Evolutionary conservation across 2,329 filamentous ascomycete species (phyloP).

Genomic region (Fusarium tricinctum): DNA sequence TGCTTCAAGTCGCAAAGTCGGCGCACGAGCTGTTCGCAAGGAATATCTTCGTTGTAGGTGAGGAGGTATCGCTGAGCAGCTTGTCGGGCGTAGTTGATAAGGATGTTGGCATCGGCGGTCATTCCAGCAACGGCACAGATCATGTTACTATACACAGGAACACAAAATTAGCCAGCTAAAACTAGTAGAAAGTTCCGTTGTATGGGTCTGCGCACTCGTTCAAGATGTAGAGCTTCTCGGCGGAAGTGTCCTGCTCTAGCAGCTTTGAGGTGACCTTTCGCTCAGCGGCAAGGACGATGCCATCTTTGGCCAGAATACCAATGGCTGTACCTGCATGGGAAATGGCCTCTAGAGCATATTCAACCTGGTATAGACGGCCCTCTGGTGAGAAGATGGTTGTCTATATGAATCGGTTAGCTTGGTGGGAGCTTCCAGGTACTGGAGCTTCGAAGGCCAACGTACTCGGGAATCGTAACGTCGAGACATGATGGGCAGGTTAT

Average conservation of each 20-base stretch:
- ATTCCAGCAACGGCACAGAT: constrained; percentile 99
- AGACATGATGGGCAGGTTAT: constrained; percentile 75
- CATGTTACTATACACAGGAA: constrained; percentile 82
- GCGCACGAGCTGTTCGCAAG: constrained; percentile 97
- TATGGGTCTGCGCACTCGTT: constrained; percentile 80
- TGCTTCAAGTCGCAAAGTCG: constrained; percentile 98
- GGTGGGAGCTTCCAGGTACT: constrained; percentile 38
- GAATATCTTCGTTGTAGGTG: constrained; percentile 99
- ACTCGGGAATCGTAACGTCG: constrained; percentile 98
- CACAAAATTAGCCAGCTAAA: constrained; percentile 19
- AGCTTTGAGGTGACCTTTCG: constrained; percentile 99
- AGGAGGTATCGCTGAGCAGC: constrained; percentile 97
- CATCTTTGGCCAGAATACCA: constrained; percentile 96
- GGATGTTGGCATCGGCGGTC: constrained; percentile 99
- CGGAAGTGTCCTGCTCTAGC: constrained; percentile 98
- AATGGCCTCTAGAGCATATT: constrained; percentile 99
- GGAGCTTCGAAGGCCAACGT: constrained; percentile 59
- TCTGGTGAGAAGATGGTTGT: constrained; percentile 99
- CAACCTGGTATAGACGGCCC: constrained; percentile 97
- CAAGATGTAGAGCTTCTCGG: constrained; percentile 99
- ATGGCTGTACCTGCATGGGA: constrained; percentile 98
- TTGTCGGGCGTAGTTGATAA: constrained; percentile 99
- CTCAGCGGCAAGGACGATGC: constrained; percentile 97
- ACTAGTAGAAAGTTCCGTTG: not conserved
- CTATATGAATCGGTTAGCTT: constrained; percentile 62